These are phyloP conservation scores for Thozetella sp. DNA, from an alignment of 495 filamentous ascomycete genomes.

Conservation along the genomic window DNA sequence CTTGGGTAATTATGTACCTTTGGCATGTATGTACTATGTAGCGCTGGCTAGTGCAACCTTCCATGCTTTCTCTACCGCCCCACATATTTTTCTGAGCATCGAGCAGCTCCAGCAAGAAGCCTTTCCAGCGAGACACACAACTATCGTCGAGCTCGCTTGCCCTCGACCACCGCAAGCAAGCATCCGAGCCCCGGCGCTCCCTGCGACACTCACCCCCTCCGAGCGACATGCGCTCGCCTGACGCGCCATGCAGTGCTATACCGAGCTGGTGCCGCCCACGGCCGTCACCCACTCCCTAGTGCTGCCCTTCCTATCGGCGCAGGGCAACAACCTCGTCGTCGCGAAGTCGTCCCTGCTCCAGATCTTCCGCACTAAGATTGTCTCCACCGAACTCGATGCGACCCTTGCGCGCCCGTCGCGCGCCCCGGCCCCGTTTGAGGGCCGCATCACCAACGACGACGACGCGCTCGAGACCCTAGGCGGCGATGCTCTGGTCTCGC, in stretches of 20 bases:
- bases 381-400: slow-evolving; percentile 55
- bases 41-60: too few relatives aligned
- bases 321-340: slow-evolving; percentile 81
- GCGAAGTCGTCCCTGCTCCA: slow-evolving; percentile 90
- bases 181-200: too few relatives aligned
- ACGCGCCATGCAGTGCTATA: slow-evolving; percentile 67
- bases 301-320: slow-evolving; percentile 73
- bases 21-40: too few relatives aligned
- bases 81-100: too few relatives aligned
- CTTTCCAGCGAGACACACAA: too few relatives aligned
- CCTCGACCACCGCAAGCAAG: too few relatives aligned
- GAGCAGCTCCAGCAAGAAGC: too few relatives aligned
- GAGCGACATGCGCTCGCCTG: slow-evolving; percentile 22
- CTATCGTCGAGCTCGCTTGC: too few relatives aligned
- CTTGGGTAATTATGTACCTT: too few relatives aligned
- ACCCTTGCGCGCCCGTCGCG: slow-evolving; percentile 19
- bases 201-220: too few relatives aligned
- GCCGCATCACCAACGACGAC: slow-evolving; percentile 52
- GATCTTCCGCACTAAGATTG: slow-evolving; percentile 67
- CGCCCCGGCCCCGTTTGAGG: slow-evolving; percentile 36
- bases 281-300: slow-evolving; percentile 87
- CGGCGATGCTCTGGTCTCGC: slow-evolving; percentile 52
- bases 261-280: slow-evolving; percentile 88
- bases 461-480: slow-evolving; percentile 60
- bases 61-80: too few relatives aligned